Evolutionary conservation across 208 protist genomes (phyloP).

Genomic region (Trypanosoma rangeli): DNA sequence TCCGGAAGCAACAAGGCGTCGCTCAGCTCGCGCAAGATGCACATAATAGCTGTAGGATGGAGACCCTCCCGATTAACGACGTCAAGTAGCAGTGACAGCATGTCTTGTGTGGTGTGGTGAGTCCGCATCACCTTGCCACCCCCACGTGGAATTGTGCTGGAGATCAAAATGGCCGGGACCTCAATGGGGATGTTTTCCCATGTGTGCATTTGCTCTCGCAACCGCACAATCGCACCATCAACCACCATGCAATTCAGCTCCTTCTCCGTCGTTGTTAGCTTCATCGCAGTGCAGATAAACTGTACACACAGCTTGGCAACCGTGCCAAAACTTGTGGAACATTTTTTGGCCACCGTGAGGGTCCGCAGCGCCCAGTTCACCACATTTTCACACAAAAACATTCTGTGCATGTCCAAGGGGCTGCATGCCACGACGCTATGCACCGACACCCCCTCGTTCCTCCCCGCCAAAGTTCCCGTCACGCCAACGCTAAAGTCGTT

Average conservation of each 20-base stretch:
- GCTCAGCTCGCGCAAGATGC: constrained; percentile 85
- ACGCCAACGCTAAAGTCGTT: constrained; percentile 28
- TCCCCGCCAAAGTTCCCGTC: constrained; percentile 28
- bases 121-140: constrained; percentile 50
- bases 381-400: constrained; percentile 45
- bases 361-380: constrained; percentile 43
- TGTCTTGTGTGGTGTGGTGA: constrained; percentile 61
- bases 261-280: constrained; percentile 46
- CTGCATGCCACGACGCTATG: constrained; percentile 37
- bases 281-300: constrained; percentile 68
- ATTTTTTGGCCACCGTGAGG: constrained; percentile 27
- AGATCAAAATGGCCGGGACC: constrained; percentile 58
- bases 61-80: constrained; percentile 27
- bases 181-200: constrained; percentile 59
- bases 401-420: constrained; percentile 28
- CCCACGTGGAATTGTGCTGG: constrained; percentile 54
- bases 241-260: constrained; percentile 47
- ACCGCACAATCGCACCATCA: constrained; percentile 33
- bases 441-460: constrained; percentile 45
- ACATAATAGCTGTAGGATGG: constrained; percentile 27
- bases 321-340: constrained; percentile 31
- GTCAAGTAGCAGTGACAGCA: constrained; percentile 73
- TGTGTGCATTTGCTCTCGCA: constrained; percentile 52
- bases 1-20: constrained; percentile 60
- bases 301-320: constrained; percentile 64